These are phyloP conservation scores for Tricholoma sp. DNA, from an alignment of 768 basidiomycete genomes.

Conservation along the genomic window DNA sequence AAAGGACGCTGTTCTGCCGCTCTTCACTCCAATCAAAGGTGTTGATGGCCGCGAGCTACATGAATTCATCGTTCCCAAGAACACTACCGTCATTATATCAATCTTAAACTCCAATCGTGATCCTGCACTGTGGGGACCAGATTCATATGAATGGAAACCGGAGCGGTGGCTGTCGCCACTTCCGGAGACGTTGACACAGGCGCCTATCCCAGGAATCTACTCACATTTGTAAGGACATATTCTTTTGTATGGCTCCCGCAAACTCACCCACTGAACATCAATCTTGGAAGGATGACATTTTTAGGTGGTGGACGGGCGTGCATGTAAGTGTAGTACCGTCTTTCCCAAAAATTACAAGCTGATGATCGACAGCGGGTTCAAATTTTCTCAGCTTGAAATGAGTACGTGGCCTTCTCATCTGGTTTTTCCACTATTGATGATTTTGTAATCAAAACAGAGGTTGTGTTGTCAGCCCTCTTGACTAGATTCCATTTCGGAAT, in stretches of 20 bases:
- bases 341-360: not conserved
- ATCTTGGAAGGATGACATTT: slow-evolving; percentile 35
- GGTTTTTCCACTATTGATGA: not conserved
- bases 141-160: slow-evolving; percentile 45
- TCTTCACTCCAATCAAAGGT: slow-evolving; percentile 31
- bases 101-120: slow-evolving; percentile 33
- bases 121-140: slow-evolving; percentile 41
- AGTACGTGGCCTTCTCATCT: slow-evolving; percentile 26
- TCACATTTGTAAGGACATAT: slow-evolving; percentile 27
- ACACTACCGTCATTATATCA: slow-evolving; percentile 33
- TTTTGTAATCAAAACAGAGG: slow-evolving; percentile 14
- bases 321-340: slow-evolving; percentile 29
- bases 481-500: slow-evolving; percentile 21
- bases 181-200: slow-evolving; percentile 29
- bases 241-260: not conserved
- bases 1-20: slow-evolving; percentile 34
- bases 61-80: slow-evolving; percentile 32
- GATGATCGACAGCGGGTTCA: slow-evolving; percentile 35
- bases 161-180: slow-evolving; percentile 42
- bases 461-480: slow-evolving; percentile 22
- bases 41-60: slow-evolving; percentile 29
- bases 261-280: not conserved
- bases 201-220: slow-evolving; percentile 40
- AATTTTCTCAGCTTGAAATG: slow-evolving; percentile 51
- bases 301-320: slow-evolving; percentile 38